Conservation (phyloP, 2,329 filamentous ascomycete genomes). For the Neonectria ditissima region DNA sequence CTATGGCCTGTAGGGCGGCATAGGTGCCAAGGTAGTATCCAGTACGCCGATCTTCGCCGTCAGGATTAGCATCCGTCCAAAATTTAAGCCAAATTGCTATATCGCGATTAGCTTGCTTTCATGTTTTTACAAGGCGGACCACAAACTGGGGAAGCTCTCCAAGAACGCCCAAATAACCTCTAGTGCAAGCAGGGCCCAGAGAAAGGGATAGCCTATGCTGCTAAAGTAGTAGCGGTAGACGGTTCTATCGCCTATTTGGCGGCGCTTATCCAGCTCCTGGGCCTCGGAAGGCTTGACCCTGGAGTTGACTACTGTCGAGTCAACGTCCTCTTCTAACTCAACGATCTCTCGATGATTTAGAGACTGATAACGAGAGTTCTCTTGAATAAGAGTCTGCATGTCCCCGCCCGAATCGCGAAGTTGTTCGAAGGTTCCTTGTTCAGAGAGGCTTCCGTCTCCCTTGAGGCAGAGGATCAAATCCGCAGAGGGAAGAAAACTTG, state of each 20-base stretch:
- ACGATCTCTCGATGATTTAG: neutral
- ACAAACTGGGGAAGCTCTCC: slow-evolving; percentile 47
- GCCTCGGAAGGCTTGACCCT: slow-evolving; percentile 34
- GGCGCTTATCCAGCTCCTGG: slow-evolving; percentile 35
- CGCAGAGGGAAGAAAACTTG: slow-evolving; percentile 44
- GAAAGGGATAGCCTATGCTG: slow-evolving; percentile 42
- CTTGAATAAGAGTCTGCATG: slow-evolving; percentile 16
- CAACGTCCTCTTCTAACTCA: neutral
- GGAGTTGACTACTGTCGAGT: slow-evolving; percentile 31
- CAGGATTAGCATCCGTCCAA: slow-evolving; percentile 42
- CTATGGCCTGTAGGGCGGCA: slow-evolving; percentile 38
- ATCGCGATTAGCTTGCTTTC: neutral
- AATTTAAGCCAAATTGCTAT: slow-evolving; percentile 49
- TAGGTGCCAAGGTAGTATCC: slow-evolving; percentile 45
- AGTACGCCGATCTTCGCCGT: slow-evolving; percentile 3
- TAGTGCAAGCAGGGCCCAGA: slow-evolving; percentile 37
- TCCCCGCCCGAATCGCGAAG: slow-evolving; percentile 29
- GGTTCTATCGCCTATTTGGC: slow-evolving; percentile 46
- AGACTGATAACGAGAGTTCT: neutral
- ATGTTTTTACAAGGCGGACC: neutral
- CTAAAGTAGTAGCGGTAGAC: slow-evolving; percentile 47
- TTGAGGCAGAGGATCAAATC: slow-evolving; percentile 41
- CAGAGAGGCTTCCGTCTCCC: slow-evolving; percentile 32
- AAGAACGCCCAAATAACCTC: slow-evolving; percentile 45
- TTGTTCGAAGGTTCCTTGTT: slow-evolving; percentile 49